Percentiles rank a stretch among this genome's conserved stretches.
These are phyloP conservation scores for Spencermartinsiella ligniputridi DNA, from an alignment of 1,139 yeast genomes.

Conservation along the genomic window DNA sequence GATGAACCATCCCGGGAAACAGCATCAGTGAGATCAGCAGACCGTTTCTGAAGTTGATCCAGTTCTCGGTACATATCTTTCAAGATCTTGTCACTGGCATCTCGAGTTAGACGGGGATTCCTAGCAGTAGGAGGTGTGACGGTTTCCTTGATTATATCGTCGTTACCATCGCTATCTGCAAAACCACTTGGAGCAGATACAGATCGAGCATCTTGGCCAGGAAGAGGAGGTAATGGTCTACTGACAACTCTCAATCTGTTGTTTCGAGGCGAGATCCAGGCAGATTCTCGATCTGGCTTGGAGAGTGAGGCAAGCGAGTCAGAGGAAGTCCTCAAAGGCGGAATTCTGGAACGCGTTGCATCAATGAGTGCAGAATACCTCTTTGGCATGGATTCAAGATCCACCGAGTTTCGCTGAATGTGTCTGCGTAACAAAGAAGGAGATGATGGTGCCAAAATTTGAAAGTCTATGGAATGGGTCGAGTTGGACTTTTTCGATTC, in stretches of 20 bases:
- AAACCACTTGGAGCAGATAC: conserved; percentile 11
- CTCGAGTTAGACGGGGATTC: background rate
- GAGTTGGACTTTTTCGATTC: too few relatives aligned
- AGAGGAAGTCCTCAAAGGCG: conserved; percentile 12
- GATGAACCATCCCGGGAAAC: conserved; percentile 12
- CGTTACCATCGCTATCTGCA: background rate
- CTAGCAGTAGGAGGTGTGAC: background rate
- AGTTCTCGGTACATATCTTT: conserved; percentile 29
- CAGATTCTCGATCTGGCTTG: conserved; percentile 19
- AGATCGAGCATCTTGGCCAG: conserved; percentile 7
- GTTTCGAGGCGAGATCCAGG: conserved; percentile 14
- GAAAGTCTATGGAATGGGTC: too few relatives aligned
- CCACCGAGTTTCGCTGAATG: conserved; percentile 7
- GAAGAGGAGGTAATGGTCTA: conserved; percentile 15
- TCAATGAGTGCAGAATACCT: conserved; percentile 9
- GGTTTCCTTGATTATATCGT: background rate
- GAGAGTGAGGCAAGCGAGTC: conserved; percentile 19
- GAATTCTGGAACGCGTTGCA: background rate
- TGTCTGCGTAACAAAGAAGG: background rate
- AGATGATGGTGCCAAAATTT: background rate
- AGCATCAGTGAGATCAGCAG: conserved; percentile 22
- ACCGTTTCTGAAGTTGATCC: conserved; percentile 26
- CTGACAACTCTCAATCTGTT: conserved; percentile 4
- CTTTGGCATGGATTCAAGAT: conserved; percentile 7
- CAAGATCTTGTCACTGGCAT: conserved; percentile 23